A percentile compares a stretch with the other conserved stretches of the same genome.
Conservation (phyloP, 2,329 filamentous ascomycete species). For the Fusarium dlaminii region DNA sequence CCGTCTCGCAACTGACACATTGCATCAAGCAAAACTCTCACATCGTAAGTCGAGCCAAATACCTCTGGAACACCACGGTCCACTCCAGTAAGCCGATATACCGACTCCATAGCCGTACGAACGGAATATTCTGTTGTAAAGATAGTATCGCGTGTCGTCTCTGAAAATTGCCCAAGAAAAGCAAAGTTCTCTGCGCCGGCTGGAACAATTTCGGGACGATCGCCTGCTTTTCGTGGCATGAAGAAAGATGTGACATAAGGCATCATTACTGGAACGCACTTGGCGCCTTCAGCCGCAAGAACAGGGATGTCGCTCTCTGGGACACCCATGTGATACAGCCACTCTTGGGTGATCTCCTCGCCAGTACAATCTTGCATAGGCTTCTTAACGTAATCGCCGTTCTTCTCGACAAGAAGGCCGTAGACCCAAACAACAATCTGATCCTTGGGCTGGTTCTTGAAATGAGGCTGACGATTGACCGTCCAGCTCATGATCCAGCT, state of each 20-base stretch:
- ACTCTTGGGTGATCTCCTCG: neutral
- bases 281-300: neutral
- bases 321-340: constrained; percentile 1
- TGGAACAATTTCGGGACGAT: neutral
- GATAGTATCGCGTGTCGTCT: neutral
- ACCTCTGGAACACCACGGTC: constrained; percentile 1
- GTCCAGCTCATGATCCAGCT: constrained; percentile 8
- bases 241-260: neutral
- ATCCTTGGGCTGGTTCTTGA: neutral
- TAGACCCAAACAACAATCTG: constrained; percentile 1
- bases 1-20: neutral
- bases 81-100: neutral
- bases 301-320: neutral
- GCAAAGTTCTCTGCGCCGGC: neutral
- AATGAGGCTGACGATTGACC: neutral
- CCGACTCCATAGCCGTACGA: neutral
- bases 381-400: neutral
- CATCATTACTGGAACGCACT: neutral
- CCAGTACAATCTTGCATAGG: neutral
- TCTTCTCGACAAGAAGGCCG: neutral
- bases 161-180: neutral
- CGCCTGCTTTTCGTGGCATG: neutral
- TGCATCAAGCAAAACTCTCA: neutral
- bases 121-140: neutral
- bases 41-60: neutral